Percentiles rank a stretch among this genome's conserved stretches.
phyloP scores from a whole-genome alignment of 495 filamentous ascomycete species.

The Podospora pseudocomata region DNA sequence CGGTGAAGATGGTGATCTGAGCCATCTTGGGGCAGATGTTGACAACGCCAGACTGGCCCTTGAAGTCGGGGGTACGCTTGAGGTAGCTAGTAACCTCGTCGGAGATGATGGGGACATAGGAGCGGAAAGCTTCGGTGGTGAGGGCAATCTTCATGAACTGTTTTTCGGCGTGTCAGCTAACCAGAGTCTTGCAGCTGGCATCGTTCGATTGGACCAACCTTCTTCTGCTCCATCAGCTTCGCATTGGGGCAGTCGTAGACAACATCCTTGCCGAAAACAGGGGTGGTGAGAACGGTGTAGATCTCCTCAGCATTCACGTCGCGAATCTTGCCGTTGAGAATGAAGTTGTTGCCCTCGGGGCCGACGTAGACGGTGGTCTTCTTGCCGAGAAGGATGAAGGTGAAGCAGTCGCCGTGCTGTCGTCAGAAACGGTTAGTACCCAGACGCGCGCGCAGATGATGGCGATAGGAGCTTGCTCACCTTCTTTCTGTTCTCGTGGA shows the following conservation, averaged over 20 bases:
- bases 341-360: conserved; percentile 78
- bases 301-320: conserved; percentile 81
- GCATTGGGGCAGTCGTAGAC: conserved; percentile 86
- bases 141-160: conserved; percentile 86
- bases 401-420: conserved; percentile 55
- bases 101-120: conserved; percentile 74
- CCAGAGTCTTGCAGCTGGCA: neutral
- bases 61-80: conserved; percentile 62
- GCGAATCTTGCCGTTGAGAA: conserved; percentile 78
- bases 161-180: conserved; percentile 4
- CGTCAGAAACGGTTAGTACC: conserved; percentile 7
- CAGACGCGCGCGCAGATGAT: neutral
- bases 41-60: conserved; percentile 59
- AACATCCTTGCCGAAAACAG: conserved; percentile 81
- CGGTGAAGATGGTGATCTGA: conserved; percentile 83
- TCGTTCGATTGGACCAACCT: conserved; percentile 23
- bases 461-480: conserved; percentile 39
- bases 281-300: conserved; percentile 76
- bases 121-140: conserved; percentile 68
- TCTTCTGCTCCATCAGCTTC: conserved; percentile 54
- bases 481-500: conserved; percentile 65
- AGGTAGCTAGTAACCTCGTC: conserved; percentile 69
- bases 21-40: conserved; percentile 69
- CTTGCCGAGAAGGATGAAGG: conserved; percentile 72
- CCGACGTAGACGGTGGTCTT: conserved; percentile 76